These are phyloP conservation scores for Cyphellophora europaea DNA, from an alignment of 2,329 filamentous ascomycete species.

Conservation along the genomic window DNA sequence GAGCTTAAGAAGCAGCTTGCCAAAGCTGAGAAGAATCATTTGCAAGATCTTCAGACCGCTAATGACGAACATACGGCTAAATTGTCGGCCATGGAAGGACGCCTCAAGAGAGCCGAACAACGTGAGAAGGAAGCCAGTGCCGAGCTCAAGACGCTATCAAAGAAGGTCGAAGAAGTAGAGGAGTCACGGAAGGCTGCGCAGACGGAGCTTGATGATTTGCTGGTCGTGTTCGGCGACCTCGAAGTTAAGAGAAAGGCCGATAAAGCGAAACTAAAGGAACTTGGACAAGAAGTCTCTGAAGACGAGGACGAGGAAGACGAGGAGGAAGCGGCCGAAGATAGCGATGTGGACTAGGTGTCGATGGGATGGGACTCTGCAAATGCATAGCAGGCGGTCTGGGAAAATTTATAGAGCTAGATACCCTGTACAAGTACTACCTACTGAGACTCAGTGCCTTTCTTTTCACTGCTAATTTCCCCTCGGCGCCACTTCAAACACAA, in stretches of 20 bases:
- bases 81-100: constrained; percentile 36
- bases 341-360: constrained; percentile 14
- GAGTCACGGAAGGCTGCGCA: constrained; percentile 53
- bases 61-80: constrained; percentile 42
- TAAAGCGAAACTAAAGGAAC: constrained; percentile 54
- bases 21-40: constrained; percentile 51
- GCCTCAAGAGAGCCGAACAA: constrained; percentile 35
- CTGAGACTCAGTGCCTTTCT: neutral
- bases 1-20: constrained; percentile 41
- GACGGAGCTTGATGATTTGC: constrained; percentile 67
- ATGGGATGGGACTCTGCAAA: constrained; percentile 2
- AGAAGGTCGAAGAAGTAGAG: constrained; percentile 43
- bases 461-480: neutral
- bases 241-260: constrained; percentile 69
- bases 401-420: neutral
- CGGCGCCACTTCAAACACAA: too few relatives aligned
- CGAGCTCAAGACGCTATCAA: constrained; percentile 5
- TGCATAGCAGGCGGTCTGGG: neutral
- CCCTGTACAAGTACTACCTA: constrained; percentile 1
- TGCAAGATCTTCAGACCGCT: constrained; percentile 50
- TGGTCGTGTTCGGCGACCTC: constrained; percentile 72
- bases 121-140: constrained; percentile 27
- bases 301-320: constrained; percentile 59
- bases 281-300: constrained; percentile 66
- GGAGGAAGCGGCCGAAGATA: constrained; percentile 42